Conservation (phyloP, 208 protist species). For the Leishmania martiniquensis region DNA sequence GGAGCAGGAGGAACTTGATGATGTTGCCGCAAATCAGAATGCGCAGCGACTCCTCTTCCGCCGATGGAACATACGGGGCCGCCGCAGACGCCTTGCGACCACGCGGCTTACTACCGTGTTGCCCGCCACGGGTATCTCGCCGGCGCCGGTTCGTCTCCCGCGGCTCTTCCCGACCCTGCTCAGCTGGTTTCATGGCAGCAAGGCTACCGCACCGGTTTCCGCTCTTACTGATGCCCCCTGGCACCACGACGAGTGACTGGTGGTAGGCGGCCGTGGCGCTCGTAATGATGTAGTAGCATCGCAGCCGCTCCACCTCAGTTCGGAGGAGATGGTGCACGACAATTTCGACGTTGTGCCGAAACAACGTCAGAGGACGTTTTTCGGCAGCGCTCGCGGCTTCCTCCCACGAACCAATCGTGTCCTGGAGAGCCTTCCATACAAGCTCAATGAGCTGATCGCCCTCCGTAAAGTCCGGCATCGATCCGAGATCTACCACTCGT, state of each 20-base stretch:
- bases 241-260: conserved; percentile 12
- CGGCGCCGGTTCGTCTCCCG: not conserved
- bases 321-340: conserved; percentile 65
- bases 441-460: conserved; percentile 67
- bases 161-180: not conserved
- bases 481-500: conserved; percentile 23
- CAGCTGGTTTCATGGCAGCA: not conserved
- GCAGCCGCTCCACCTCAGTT: conserved; percentile 70
- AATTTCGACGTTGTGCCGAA: conserved; percentile 67
- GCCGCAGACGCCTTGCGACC: not conserved
- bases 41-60: conserved; percentile 72
- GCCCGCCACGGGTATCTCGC: conserved; percentile 6
- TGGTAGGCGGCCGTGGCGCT: conserved; percentile 34
- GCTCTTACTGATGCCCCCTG: not conserved
- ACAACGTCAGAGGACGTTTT: conserved; percentile 38
- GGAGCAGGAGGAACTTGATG: conserved; percentile 79
- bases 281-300: conserved; percentile 68
- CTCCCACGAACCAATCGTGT: conserved; percentile 35
- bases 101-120: not conserved
- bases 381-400: conserved; percentile 18
- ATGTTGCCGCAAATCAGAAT: conserved; percentile 73
- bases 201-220: not conserved
- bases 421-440: conserved; percentile 77
- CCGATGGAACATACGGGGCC: conserved; percentile 48
- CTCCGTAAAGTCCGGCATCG: conserved; percentile 65